Base-by-base conservation (phyloP, 306 rosid species). In the Malus sylvestris region DNA sequence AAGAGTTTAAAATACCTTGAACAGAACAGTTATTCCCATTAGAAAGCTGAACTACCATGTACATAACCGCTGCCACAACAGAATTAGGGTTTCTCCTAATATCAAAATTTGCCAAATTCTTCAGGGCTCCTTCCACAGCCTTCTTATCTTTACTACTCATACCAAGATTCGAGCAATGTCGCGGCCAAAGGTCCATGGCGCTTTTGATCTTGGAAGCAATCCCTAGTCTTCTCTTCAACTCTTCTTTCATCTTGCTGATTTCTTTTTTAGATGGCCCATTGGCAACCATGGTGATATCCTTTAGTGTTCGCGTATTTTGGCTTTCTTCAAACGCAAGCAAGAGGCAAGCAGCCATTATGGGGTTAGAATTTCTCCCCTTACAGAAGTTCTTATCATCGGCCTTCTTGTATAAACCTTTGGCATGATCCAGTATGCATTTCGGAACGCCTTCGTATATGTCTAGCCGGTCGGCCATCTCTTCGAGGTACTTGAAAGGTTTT, bases 1-100 rank as follows among this genome's bases (percentile, higher is more conserved):
- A 40, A 29, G 40, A 30, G 68, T 63, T 63, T 27, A 25, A 29
- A 20, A 11, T 25, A 61, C 66, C 66, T 25, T 61, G 66, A 63
- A 63, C 33, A 63, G 68, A 13, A 6, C 27, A 23, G 2, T 11
- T 27, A n/a, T 25, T 25, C 19, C 27, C 66, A 27, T 61, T 25
- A 11, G 82, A 82, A 20, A 82, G 79, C 45, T 82, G 79, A 8
- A 53, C 72, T 9, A 68, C 52, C 81, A 67, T 59, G 73, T 44
- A 67, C 66, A 72, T 32, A 18, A 71, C 66, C 0, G 68, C 81
- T 4, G 85, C 79, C 65, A 71, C 10, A 53, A 57, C 51, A 8
- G 83, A 74, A 2, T 12, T 64, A 3, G 80, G 69, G 22, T 9
- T 74, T 67, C 86, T 78, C 67, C 86, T 82, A n/a, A 74, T 25